Evolutionary conservation across 2,329 filamentous ascomycete genomes (phyloP).

Genomic region (Exophiala bonariae): DNA sequence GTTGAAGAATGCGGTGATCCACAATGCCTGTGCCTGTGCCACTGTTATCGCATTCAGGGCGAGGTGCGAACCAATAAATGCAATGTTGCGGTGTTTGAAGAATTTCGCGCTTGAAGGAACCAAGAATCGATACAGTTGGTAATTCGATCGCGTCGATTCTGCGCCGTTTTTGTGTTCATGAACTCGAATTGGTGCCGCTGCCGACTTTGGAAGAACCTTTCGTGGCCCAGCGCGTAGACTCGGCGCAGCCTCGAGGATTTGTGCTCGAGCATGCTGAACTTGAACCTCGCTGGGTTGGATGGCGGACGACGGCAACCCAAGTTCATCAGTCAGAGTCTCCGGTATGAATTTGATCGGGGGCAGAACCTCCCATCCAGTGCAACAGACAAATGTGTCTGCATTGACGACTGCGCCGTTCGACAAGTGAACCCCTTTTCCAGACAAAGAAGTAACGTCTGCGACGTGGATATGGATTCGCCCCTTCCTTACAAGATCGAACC

Average conservation of each 20-base stretch:
- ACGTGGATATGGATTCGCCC: conserved; percentile 57
- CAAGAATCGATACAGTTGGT: conserved; percentile 48
- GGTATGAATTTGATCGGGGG: conserved; percentile 51
- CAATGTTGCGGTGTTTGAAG: conserved; percentile 38
- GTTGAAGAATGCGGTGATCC: conserved; percentile 66
- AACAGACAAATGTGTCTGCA: conserved; percentile 53
- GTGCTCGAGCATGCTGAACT: background rate
- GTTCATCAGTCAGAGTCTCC: conserved; percentile 35
- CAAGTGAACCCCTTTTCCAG: conserved; percentile 44
- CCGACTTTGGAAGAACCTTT: background rate
- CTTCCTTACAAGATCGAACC: conserved; percentile 56
- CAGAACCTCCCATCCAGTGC: conserved; percentile 57
- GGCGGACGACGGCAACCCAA: conserved; percentile 40
- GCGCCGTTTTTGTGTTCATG: background rate
- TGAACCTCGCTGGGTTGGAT: background rate
- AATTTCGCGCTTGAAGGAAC: conserved; percentile 33
- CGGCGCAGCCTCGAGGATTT: background rate
- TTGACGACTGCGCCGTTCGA: conserved; percentile 44
- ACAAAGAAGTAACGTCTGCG: conserved; percentile 52
- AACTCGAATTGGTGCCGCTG: background rate
- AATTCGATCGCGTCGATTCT: conserved; percentile 22
- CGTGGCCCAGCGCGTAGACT: background rate
- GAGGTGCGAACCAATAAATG: conserved; percentile 49
- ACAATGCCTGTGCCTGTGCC: conserved; percentile 52
- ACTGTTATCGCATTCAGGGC: conserved; percentile 47